phyloP scores from a whole-genome alignment of 768 basidiomycete species.

The Austroboletus eburneus region DNA sequence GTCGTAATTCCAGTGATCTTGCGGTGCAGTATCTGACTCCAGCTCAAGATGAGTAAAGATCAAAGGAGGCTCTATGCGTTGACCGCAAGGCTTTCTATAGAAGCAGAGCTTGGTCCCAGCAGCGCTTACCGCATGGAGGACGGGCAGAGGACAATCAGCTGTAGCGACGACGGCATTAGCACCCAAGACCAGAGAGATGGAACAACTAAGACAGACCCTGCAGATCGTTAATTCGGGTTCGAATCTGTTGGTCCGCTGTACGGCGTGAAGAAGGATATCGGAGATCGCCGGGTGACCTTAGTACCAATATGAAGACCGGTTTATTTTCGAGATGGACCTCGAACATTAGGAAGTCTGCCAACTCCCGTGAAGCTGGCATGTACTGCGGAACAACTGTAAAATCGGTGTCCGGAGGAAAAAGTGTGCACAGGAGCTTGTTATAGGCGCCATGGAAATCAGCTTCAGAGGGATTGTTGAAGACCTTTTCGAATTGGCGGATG shows the following conservation, averaged over 20 bases:
- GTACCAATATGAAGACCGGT: not conserved
- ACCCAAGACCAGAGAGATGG: not conserved
- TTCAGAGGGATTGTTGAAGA: not conserved
- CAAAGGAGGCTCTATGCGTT: not conserved
- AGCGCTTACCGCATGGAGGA: not conserved
- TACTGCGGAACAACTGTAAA: not conserved
- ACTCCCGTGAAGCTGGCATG: not conserved
- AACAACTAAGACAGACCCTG: not conserved
- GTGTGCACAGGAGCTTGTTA: not conserved
- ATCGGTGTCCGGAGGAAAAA: not conserved
- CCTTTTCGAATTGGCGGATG: not conserved
- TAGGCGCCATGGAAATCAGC: not conserved
- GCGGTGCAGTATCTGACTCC: not conserved
- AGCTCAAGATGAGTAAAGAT: not conserved
- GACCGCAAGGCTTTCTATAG: not conserved
- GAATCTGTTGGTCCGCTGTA: not conserved
- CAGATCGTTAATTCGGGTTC: not conserved
- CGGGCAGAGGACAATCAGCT: not conserved
- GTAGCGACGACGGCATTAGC: not conserved
- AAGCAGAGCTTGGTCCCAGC: not conserved
- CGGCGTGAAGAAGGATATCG: not conserved
- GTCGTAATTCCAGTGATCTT: not conserved
- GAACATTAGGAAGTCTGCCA: not conserved
- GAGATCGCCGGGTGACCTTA: not conserved
- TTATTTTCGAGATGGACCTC: not conserved